A percentile compares a stretch with the other conserved stretches of the same genome.
Conservation (phyloP, 805 yeast species). For the Lipomyces sp. region DNA sequence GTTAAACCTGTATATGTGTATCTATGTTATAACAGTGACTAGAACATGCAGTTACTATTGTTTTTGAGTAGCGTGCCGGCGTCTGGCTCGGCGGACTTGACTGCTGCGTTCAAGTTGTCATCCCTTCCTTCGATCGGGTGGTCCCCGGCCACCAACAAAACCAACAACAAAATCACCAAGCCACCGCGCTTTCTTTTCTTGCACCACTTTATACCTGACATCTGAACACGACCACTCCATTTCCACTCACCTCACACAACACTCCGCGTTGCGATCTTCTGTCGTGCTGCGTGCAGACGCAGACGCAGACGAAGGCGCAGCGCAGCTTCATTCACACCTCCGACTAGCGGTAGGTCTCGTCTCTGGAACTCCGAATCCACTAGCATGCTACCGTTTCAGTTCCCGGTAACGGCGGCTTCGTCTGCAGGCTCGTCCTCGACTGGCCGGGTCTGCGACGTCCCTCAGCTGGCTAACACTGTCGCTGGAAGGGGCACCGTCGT, state of each 20-base stretch:
- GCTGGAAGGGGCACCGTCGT: neutral
- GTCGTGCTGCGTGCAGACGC: slow-evolving; percentile 10
- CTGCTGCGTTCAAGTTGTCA: neutral
- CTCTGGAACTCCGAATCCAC: neutral
- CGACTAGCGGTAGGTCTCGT: neutral
- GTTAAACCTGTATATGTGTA: neutral
- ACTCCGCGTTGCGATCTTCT: slow-evolving; percentile 3
- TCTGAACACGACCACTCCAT: slow-evolving; percentile 1
- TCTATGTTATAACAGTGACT: neutral
- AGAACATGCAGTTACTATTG: neutral
- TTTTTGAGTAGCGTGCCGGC: neutral
- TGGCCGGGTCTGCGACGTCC: neutral
- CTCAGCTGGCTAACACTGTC: neutral
- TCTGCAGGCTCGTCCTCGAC: neutral
- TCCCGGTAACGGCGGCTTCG: neutral
- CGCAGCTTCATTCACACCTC: neutral
- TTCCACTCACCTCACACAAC: neutral
- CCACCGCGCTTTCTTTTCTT: slow-evolving; percentile 1
- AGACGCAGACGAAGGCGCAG: neutral
- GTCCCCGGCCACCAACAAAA: slow-evolving; percentile 9
- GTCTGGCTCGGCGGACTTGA: neutral
- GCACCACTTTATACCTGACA: neutral
- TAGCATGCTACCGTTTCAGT: slow-evolving; percentile 1
- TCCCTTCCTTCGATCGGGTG: slow-evolving; percentile 26
- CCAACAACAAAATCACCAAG: neutral